Percentiles rank a stretch among this genome's conserved stretches.
phyloP scores from a whole-genome alignment of 2,329 filamentous ascomycete genomes.

The Nemania abortiva region DNA sequence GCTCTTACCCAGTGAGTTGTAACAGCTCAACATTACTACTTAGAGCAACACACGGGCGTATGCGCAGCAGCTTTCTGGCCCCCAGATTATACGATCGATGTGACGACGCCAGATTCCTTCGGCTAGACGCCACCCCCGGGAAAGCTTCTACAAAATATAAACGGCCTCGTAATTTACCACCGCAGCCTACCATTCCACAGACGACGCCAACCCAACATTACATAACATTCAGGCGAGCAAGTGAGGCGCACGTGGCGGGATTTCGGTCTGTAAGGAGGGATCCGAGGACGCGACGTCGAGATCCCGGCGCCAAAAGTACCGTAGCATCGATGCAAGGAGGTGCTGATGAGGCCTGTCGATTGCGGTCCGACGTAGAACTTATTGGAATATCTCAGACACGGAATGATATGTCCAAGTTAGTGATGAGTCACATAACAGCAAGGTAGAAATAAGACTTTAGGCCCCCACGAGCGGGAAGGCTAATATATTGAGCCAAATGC shows the following conservation, averaged over 20 bases:
- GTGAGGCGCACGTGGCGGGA: slow-evolving; percentile 1
- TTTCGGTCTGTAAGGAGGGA: slow-evolving; percentile 5
- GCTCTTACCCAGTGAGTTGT: neutral
- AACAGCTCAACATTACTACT: neutral
- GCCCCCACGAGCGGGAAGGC: slow-evolving; percentile 15
- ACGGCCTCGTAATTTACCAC: slow-evolving; percentile 14
- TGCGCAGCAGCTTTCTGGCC: neutral
- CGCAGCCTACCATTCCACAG: slow-evolving; percentile 4
- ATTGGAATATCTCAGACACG: neutral
- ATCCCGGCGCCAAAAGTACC: neutral
- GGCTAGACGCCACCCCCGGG: neutral
- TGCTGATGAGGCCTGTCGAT: neutral
- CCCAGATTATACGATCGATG: neutral
- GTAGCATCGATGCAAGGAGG: slow-evolving; percentile 6
- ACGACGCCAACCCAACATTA: neutral
- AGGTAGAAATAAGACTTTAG: neutral
- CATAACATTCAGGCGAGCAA: slow-evolving; percentile 3
- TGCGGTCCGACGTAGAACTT: neutral
- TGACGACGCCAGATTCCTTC: slow-evolving; percentile 13
- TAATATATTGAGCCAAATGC: slow-evolving; percentile 18
- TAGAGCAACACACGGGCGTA: neutral
- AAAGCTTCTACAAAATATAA: slow-evolving; percentile 22
- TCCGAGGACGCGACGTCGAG: neutral
- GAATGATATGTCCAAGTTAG: neutral
- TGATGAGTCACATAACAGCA: neutral